These are phyloP conservation scores for Neckera pumila DNA, from an alignment of 225 moss, liverwort and hornwort species.

Conservation along the genomic window DNA sequence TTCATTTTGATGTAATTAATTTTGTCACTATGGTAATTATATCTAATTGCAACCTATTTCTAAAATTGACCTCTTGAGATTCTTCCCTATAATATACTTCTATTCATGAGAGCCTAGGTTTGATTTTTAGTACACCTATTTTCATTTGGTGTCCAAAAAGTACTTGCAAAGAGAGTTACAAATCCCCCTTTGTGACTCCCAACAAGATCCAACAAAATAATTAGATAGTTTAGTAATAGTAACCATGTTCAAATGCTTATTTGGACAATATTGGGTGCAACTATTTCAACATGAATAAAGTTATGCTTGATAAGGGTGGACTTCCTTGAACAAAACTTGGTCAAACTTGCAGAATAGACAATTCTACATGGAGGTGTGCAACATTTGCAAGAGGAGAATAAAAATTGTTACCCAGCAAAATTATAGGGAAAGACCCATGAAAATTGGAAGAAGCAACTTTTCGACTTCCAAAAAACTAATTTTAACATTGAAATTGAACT, in stretches of 20 bases:
- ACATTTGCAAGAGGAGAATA: not conserved
- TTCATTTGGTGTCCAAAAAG: rapidly evolving
- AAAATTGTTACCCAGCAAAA: rapidly evolving
- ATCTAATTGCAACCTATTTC: not conserved
- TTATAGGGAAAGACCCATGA: rapidly evolving
- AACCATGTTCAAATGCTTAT: not conserved
- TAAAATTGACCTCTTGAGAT: not conserved
- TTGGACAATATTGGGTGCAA: too few relatives aligned
- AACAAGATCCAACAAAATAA: not conserved
- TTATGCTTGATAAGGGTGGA: rapidly evolving
- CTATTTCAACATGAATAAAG: not conserved
- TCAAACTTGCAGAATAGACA: too few relatives aligned
- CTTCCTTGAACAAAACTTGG: not conserved
- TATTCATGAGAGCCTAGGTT: rapidly evolving
- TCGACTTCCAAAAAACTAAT: rapidly evolving
- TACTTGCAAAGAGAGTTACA: not conserved
- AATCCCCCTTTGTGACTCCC: not conserved
- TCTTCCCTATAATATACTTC: not conserved
- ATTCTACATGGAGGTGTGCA: not conserved
- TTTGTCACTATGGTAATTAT: not conserved
- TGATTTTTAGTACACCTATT: not conserved
- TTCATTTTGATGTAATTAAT: rapidly evolving
- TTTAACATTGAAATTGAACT: not conserved
- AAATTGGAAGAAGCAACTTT: not conserved
- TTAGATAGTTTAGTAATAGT: too few relatives aligned